Evolutionary conservation across 2,329 filamentous ascomycete genomes (phyloP).

Genomic region (Aspergillus spinulosporus): DNA sequence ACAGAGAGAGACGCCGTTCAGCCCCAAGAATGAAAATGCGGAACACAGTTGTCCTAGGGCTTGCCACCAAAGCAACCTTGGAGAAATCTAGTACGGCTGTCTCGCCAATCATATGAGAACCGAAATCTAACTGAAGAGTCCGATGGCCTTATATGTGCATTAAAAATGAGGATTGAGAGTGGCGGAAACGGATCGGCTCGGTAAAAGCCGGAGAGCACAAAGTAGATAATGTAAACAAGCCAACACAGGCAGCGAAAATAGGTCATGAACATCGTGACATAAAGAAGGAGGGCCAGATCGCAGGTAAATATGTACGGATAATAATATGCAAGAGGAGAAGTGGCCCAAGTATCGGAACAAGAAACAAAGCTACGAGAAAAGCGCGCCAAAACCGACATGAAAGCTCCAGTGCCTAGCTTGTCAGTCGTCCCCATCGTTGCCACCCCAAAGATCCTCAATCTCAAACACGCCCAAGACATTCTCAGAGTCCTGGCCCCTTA

Average conservation of each 20-base stretch:
- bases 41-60: background rate
- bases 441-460: constrained; percentile 32
- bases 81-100: no score
- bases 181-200: background rate
- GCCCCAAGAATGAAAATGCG: no score
- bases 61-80: no score
- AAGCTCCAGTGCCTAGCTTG: background rate
- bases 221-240: background rate
- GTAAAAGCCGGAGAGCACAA: background rate
- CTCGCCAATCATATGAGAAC: no score
- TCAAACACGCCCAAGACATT: constrained; percentile 36
- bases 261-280: constrained; percentile 21
- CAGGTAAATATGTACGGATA: background rate
- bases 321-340: background rate
- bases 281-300: no score
- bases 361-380: background rate
- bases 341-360: no score
- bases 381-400: background rate
- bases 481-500: constrained; percentile 27
- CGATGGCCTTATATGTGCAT: no score
- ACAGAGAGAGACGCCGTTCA: no score
- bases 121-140: no score
- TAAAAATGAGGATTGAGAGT: background rate
- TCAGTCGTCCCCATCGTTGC: background rate
- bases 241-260: background rate